Conservation (phyloP, 768 basidiomycete species). For the Psilocybe subaeruginosa region DNA sequence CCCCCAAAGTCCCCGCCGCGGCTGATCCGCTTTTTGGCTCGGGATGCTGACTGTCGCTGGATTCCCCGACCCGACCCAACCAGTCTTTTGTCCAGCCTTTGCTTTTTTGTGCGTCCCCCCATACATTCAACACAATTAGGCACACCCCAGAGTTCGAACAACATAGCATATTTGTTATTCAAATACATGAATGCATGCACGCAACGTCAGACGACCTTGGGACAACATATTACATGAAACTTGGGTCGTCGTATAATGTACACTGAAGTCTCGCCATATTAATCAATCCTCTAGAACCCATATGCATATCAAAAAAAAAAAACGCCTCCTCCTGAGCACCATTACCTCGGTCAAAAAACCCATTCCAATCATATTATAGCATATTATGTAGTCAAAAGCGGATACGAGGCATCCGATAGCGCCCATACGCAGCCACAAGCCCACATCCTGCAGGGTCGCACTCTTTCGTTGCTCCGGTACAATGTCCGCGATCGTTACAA, state of each 20-base stretch:
- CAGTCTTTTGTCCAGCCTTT: too few species aligned
- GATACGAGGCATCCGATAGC: neutral
- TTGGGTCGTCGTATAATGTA: too few species aligned
- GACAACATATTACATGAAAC: too few species aligned
- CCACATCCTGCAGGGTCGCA: neutral
- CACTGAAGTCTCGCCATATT: too few species aligned
- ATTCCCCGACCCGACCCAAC: neutral
- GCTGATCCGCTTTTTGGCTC: neutral
- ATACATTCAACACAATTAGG: neutral
- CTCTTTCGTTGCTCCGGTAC: slow-evolving; percentile 1
- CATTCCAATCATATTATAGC: slow-evolving; percentile 1
- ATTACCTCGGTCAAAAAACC: neutral
- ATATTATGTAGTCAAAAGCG: neutral
- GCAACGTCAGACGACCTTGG: neutral
- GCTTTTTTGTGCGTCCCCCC: too few species aligned
- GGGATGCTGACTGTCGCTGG: neutral
- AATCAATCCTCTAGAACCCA: neutral
- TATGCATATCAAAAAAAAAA: neutral
- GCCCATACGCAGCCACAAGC: neutral
- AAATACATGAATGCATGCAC: neutral
- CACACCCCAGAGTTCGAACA: neutral
- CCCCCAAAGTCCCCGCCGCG: neutral
- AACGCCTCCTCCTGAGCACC: neutral
- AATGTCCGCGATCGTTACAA: neutral
- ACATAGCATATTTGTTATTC: neutral